Base-by-base conservation (phyloP, 2,329 filamentous ascomycete genomes). In the Orbilia oligospora region DNA sequence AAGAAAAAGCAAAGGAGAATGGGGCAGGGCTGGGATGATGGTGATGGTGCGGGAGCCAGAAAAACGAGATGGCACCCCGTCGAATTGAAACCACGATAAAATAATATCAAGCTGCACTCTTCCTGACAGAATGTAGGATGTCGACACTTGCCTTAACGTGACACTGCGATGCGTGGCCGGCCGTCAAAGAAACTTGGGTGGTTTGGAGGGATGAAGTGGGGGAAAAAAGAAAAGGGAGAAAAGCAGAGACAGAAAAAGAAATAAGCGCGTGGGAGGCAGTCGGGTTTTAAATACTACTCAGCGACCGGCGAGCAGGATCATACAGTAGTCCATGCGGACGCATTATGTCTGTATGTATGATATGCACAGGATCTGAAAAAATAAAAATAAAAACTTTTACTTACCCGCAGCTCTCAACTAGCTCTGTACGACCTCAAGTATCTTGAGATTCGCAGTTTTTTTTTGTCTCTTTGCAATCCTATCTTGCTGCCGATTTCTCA, bases 241-340 rank as follows among this genome's bases (percentile, higher is more conserved):
- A 67, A 76, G 65, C 53, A 80, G 80, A 71, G 69, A 41, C 36
- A 73, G 75, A 63, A 80, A 80, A 80, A 76, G 73, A 73, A 80
- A 80, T 64, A 76, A 66, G 61, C 66, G 73, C 73, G 73, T 71
- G 73, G 72, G 73, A 51, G 68, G 56, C 56, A 44, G 73, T 77
- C 73, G 67, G 73, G 67, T 55, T 30, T 61, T 71, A 71, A 70
- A 71, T 77, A 71, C 61, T 77, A 68, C 61, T 71, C 58, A 67
- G 53, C 73, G 61, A 58, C 73, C 64, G 65, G 61, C 73, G 66
- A 70, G 66, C 72, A 77, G 53, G 67, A 71, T 63, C 55, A 71
- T 63, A 49, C 67, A 63, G 58, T 33, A 58, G 36, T 44, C 56
- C 71, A 69, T 75, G 71, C 64, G 64, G 71, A 75, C 20, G 63